Base-by-base conservation (phyloP, 2,329 filamentous ascomycete species). In the Penicillium paneum region DNA sequence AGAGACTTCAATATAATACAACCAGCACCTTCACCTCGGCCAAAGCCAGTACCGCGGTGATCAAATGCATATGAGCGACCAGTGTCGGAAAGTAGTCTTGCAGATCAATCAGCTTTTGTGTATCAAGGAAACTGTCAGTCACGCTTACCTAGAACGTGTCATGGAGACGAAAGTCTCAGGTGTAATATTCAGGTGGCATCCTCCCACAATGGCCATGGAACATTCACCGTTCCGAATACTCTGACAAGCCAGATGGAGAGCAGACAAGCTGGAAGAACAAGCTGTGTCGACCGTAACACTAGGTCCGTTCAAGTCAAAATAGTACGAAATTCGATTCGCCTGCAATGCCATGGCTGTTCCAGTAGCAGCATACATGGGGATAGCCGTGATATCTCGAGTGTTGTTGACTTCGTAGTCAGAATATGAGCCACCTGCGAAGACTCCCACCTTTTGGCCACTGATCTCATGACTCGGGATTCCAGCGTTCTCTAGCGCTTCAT, bases 1-100 rank as follows among this genome's bases (percentile, higher is more conserved):
- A 66, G 48, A 44, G 54, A 58, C 49, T 59, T 66, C 59, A 64
- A 64, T 56, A 64, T 58, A 42, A 64, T 57, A 55, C 57, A 61
- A 26, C 63, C 71, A 15, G 65, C 61, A 32, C 72, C 74, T 56
- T 76, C 74, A 2, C 72, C 73, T 7, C 72, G 64, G 19, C 66
- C 70, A 53, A 67, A 70, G 1, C 67, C 65, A 43, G 56, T 62
- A 5, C 57, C 67, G 29, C 58, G 56, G 24, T 64, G 42, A 38
- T 69, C 66, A 44, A 67, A 70, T 12, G 62, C 45, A 48, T 64
- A 65, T 38, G 62, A 65, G 31, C 56, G 62, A 21, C 68, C 67
- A 8, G 55, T 61, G 10, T 63, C 58, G 11, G 58, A 55, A 19
- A 69, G 61, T 11, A 68, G 50, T 31, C 64, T 67, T 5, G 6